phyloP scores from a whole-genome alignment of 1,284 basidiomycete genomes.

The Serendipita sp. region DNA sequence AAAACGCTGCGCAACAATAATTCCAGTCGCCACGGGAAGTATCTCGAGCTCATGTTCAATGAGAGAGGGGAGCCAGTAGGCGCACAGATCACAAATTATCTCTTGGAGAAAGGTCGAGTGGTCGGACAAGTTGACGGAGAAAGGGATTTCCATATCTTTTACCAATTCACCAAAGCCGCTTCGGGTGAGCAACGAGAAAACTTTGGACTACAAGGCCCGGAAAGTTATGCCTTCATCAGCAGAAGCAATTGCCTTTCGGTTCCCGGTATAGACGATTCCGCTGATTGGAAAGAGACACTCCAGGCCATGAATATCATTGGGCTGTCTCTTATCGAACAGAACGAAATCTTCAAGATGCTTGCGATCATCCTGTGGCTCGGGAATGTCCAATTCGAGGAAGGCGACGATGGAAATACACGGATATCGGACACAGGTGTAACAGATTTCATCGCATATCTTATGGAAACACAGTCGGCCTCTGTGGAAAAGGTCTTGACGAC shows the following conservation, averaged over 20 bases:
- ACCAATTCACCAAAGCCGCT: slow-evolving; percentile 97
- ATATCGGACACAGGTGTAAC: slow-evolving; percentile 80
- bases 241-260: slow-evolving; percentile 87
- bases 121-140: slow-evolving; percentile 95
- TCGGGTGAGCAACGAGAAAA: slow-evolving; percentile 79
- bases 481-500: slow-evolving; percentile 81
- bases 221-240: slow-evolving; percentile 89
- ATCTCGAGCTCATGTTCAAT: slow-evolving; percentile 99
- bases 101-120: slow-evolving; percentile 93
- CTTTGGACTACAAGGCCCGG: slow-evolving; percentile 94
- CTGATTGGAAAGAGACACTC: slow-evolving; percentile 83
- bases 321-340: slow-evolving; percentile 71
- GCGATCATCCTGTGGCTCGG: slow-evolving; percentile 93
- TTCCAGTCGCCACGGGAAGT: slow-evolving; percentile 97
- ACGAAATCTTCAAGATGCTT: slow-evolving; percentile 86
- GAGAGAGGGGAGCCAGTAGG: slow-evolving; percentile 84
- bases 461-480: slow-evolving; percentile 69
- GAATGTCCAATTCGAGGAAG: slow-evolving; percentile 82
- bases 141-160: slow-evolving; percentile 98
- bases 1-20: slow-evolving; percentile 99
- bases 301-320: slow-evolving; percentile 93
- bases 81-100: slow-evolving; percentile 96
- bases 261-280: slow-evolving; percentile 76
- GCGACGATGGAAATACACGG: slow-evolving; percentile 77
- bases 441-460: slow-evolving; percentile 89